Percentiles rank a stretch among this genome's conserved stretches.
Evolutionary conservation across 169 alveolate species (phyloP).

Genomic region (Perkinsus chesapeaki): DNA sequence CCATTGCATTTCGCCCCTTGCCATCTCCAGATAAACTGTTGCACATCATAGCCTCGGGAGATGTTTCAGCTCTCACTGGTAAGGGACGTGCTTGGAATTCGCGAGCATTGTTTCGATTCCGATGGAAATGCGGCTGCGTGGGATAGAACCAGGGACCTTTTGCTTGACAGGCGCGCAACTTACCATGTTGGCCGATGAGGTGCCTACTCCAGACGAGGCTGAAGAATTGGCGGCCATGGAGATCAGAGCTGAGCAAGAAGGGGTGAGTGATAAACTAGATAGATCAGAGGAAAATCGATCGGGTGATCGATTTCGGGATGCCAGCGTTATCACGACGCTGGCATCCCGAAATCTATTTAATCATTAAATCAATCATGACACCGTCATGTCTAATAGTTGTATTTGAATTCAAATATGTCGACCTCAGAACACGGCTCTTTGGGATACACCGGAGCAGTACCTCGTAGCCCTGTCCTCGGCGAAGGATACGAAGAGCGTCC

Average conservation of each 20-base stretch:
- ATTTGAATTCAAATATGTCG: background rate
- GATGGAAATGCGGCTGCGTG: no score
- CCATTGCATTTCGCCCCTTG: background rate
- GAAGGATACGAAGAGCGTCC: background rate
- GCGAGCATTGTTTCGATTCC: no score
- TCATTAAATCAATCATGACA: no score
- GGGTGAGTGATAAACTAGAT: background rate
- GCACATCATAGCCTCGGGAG: background rate
- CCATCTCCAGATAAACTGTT: background rate
- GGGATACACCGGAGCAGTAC: background rate
- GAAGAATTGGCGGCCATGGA: background rate
- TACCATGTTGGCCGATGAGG: background rate
- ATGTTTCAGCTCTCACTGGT: background rate
- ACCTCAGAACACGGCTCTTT: background rate
- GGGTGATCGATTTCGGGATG: no score
- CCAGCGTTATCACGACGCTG: no score
- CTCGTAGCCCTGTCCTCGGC: background rate
- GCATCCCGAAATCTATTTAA: no score
- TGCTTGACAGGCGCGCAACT: background rate
- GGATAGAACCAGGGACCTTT: no score
- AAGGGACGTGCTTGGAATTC: background rate
- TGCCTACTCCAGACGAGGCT: background rate
- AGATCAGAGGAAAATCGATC: background rate
- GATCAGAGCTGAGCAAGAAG: background rate
- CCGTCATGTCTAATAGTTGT: no score